Base-by-base conservation (phyloP, 305 asterid species). In the Solanum hybrid region DNA sequence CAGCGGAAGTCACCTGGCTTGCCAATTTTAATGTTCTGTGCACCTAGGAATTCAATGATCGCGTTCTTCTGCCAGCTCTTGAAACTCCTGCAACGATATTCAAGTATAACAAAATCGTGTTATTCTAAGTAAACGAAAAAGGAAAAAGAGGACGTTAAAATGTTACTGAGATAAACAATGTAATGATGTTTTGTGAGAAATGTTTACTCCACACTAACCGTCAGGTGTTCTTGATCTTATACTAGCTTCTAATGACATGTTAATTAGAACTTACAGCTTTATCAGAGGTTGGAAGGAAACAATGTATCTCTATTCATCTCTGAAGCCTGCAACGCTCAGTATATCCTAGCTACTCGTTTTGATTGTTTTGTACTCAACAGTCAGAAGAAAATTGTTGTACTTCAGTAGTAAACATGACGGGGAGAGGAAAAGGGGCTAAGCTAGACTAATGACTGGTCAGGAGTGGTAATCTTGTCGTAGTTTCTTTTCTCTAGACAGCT, bases 11-110 rank as follows among this genome's bases (percentile, higher is more conserved):
- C 99, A 36, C 94, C 94, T 5, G 98, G 97, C 94, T 94, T 97
- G 85, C 99, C 99, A n/a, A 94, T 92, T 93, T 91, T 95, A 64
- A 97, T 94, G 92, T 91, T 86, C 91, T 95, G 93, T 90, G 93
- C 91, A 17, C 91, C 93, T 35, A 95, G 88, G 86, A 91, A 97
- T 37, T 94, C 98, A 19, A 88, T 89, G 10, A 97, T 94, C 8
- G 98, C 98, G 88, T 92, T 96, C 97, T 94, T 97, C 89, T 97
- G 99, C 99, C 99, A 96, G 86, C 99, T 69, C 94, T 96, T 97
- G 93, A 97, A 97, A 91, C 99, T 96, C 98, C 99, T 97, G 95
- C 95, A 92, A 27, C 45, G 36, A 89, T n/a, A 19, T 27, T 38
- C 71, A 85, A 73, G 34, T 0, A 42, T 45, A 66, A 75, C 40